Conservation (phyloP, 192 early-diverging fungal species). For the Geranomyces michiganensis region DNA sequence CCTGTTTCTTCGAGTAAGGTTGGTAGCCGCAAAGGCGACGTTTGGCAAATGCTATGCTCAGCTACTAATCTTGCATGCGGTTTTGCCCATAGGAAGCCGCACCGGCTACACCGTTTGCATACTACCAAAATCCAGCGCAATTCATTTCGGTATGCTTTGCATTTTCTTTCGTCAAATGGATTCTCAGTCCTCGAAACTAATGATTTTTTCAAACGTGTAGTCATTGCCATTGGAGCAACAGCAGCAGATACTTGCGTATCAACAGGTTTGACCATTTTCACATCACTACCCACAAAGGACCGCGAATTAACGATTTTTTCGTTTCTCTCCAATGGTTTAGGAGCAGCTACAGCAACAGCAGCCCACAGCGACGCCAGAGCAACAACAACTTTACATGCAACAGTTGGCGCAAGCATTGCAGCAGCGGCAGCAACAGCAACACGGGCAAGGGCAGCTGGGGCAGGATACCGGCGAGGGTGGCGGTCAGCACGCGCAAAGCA, state of each 20-base stretch:
- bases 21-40: neutral
- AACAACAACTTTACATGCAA: slow-evolving; percentile 2
- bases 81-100: neutral
- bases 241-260: neutral
- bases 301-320: too few relatives aligned
- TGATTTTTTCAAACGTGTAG: neutral
- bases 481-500: neutral
- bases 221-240: slow-evolving; percentile 25
- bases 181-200: neutral
- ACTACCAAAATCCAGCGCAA: slow-evolving; percentile 28
- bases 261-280: slow-evolving; percentile 16
- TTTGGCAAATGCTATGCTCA: neutral
- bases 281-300: neutral
- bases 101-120: slow-evolving; percentile 14
- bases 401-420: slow-evolving; percentile 3
- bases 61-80: neutral
- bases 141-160: slow-evolving; percentile 16
- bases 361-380: neutral
- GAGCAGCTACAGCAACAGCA: slow-evolving; percentile 18
- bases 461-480: neutral
- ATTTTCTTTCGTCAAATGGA: neutral
- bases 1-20: slow-evolving; percentile 11
- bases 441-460: neutral
- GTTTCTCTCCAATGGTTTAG: neutral
- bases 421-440: slow-evolving; percentile 1